Evolutionary conservation across 2,329 filamentous ascomycete species (phyloP), one percentile per base, ranked within the genome.

Genomic region (Sordariomycetes sp.): DNA sequence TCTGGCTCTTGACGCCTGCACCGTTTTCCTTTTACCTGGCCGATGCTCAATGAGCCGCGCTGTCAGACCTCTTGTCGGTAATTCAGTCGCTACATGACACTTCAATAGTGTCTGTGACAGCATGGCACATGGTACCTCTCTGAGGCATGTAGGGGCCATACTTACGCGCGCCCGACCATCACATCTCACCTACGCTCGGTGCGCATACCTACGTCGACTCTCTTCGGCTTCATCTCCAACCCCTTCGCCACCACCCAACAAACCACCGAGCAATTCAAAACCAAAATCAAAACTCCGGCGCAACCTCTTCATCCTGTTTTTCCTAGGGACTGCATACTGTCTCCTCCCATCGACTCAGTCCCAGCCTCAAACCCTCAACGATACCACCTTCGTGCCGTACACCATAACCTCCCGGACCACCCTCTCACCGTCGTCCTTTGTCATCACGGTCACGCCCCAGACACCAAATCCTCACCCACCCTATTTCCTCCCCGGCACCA

Each of bases 351-450:
- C 50, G 1, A 45, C 52, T 0, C 42, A 49, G 6, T 35, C 47
- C 18, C 42, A 38, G 6, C 39, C 46, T 0, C 42, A 45, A 4
- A 50, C 47, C 3, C 67, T 86, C 39, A 79, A 83, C 57, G 54
- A 63, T 11, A 60, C 65, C 36, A 68, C 63, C 17, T 87, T 86
- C 55, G 70, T 70, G 23, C 70, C 74, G 4, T 88, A 83, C 58
- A 72, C 66, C 18, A 70, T 92, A 41, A 63, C 71, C 12, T 55
- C 65, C 18, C 74, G 73, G 43, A 70, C 81, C 32, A 57, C 65
- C 17, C 70, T 86, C 28, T 83, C 83, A 0, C 68, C 75, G 2
- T 78, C 77, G 0, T 78, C 74, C 37, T 76, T 82, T 46, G 69
- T 90, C 44, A 71, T 90, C 44, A 81, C 77, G 8, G 56, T 88